Base-by-base conservation (phyloP, 2,329 filamentous ascomycete species). In the Sporothrix protearum region DNA sequence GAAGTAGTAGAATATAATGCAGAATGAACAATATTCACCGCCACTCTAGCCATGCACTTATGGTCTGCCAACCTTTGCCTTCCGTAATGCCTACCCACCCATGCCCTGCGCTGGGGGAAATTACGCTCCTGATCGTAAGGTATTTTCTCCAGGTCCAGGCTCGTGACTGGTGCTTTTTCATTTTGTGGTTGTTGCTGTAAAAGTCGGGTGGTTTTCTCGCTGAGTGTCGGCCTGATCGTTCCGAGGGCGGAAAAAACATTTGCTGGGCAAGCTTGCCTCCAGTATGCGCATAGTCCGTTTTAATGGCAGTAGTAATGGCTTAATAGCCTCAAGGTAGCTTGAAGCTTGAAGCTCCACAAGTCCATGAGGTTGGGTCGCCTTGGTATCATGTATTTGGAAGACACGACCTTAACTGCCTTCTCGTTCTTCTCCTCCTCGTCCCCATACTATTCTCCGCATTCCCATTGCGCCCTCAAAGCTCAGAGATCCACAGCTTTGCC, bases 401-500 rank as follows among this genome's bases (percentile, higher is more conserved):
- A 42, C 2, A 42, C 10, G 10, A 42, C 39, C 64, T 3, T 49
- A 33, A 22, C 45, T 67, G 42, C 63, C 63, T 12, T 67, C 22
- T 61, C 42, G 5, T 55, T 22, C 39, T 30, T 0, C 25, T 39
- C n/a, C 10, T 42, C 19, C n/a, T 30, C 30, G 22, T 9, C 47
- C 57, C 22, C 45, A 28, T 28, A 7, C 8, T 2, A 8, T 22
- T 33, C 57, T 42, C 42, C 22, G 33, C 3, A n/a, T 16, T 22
- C 16, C 63, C 69, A 22, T n/a, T 7, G 1, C 8, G 10, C 28
- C 10, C 45, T 16, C 8, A 8, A 22, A n/a, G n/a, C 42, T 63
- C 36, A 77, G 42, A 79, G 66, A 25, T 79, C 78, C 68, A 77
- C 73, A 28, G 78, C 77, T 76, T 79, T 83, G 68, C 84, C 83